Evolutionary conservation across 2,329 filamentous ascomycete species (phyloP), one percentile per base, ranked within the genome.

Genomic region (Pestalotiopsis sp.): DNA sequence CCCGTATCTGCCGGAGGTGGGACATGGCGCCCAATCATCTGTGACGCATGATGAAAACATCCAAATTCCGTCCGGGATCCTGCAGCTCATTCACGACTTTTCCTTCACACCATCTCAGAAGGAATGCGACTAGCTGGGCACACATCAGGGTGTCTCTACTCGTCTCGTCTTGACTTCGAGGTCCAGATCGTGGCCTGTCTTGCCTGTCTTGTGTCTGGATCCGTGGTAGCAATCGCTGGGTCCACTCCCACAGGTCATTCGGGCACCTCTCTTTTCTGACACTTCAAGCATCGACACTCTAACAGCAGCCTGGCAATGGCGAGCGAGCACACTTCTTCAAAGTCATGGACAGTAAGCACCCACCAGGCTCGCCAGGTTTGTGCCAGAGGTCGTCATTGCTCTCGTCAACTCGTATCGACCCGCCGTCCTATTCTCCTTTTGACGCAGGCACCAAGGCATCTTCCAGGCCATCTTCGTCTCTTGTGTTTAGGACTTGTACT

Each of bases 21-120:
- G 27, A n/a, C n/a, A 25, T 38, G 31, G 56, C 36, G 38, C 36
- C 64, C 64, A 66, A 66, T 66, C 64, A 60, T 49, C 17, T 20
- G 7, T 52, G 39, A 13, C 38, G 41, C 61, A 64, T 64, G 61
- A 64, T 64, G 61, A 45, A 64, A 45, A 64, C 39, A 25, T 20
- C n/a, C n/a, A 20, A 49, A 64, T 31, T 39, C 64, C 64, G 57
- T 66, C 45, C 64, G 17, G 17, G 31, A 64, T 57, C 59, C 49
- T 25, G 39, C 39, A 45, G 61, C 61, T 64, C 31, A 64, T 64
- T 52, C 38, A 20, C 61, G 20, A 64, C 61, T 61, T 52, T 27
- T 45, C 7, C 36, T 49, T 64, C 61, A 64, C 61, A 64, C 61
- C 61, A 49, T 64, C 61, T 23, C 31, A 11, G 17, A 52, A 52